Evolutionary conservation across 2,329 filamentous ascomycete genomes (phyloP).

Genomic region (Penicillium paneum): DNA sequence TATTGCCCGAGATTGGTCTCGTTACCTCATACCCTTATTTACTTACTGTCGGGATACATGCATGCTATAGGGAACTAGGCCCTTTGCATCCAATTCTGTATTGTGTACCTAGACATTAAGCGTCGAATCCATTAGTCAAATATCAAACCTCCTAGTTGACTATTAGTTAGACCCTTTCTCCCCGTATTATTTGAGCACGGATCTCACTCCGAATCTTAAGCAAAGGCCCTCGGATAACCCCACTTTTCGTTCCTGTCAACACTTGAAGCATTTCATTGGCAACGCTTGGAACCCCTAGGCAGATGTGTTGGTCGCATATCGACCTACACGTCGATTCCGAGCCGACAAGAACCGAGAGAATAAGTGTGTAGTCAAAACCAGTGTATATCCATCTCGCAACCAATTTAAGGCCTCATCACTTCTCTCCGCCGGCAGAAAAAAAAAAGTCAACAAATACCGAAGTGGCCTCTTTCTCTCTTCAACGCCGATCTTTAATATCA

Average conservation of each 20-base stretch:
- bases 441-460: slow-evolving; percentile 5
- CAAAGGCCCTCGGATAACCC: slow-evolving; percentile 18
- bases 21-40: not conserved
- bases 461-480: slow-evolving; percentile 6
- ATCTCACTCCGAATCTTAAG: not conserved
- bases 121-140: slow-evolving; percentile 4
- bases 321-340: slow-evolving; percentile 12
- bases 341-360: not conserved
- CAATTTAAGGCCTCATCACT: not conserved
- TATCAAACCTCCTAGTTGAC: not conserved
- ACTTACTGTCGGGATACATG: not conserved
- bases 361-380: not conserved
- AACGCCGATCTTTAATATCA: slow-evolving; percentile 6
- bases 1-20: not conserved
- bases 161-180: not conserved
- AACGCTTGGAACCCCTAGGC: slow-evolving; percentile 3
- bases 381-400: not conserved
- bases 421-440: slow-evolving; percentile 11
- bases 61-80: not conserved
- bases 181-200: not conserved
- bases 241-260: slow-evolving; percentile 15
- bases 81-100: slow-evolving; percentile 13
- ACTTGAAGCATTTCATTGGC: slow-evolving; percentile 15
- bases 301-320: not conserved
- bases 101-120: slow-evolving; percentile 22